Evolutionary conservation across 495 filamentous ascomycete species (phyloP).

Genomic region (Penicillium angulare): DNA sequence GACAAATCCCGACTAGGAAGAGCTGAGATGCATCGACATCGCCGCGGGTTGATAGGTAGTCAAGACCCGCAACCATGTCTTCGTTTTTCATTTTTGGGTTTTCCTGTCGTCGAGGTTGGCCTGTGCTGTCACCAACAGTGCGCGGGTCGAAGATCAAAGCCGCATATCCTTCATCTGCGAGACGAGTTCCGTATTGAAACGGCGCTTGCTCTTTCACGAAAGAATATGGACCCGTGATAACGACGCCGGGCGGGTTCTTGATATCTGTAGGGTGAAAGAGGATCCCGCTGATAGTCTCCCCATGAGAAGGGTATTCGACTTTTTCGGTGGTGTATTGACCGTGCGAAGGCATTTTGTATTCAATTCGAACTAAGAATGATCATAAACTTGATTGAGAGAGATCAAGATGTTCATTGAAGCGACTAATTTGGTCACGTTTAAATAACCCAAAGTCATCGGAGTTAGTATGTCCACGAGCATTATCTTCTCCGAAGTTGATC

Average conservation of each 20-base stretch:
- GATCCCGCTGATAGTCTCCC: slow-evolving; percentile 11
- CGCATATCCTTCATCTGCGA: slow-evolving; percentile 22
- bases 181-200: slow-evolving; percentile 21
- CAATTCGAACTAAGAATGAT: background rate
- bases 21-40: slow-evolving; percentile 16
- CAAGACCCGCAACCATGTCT: slow-evolving; percentile 19
- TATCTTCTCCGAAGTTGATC: background rate
- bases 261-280: slow-evolving; percentile 11
- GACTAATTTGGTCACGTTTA: background rate
- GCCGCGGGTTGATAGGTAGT: slow-evolving; percentile 15
- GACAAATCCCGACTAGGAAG: slow-evolving; percentile 22
- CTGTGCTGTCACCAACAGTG: slow-evolving; percentile 23
- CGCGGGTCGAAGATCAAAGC: slow-evolving; percentile 22
- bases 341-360: slow-evolving; percentile 20
- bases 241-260: slow-evolving; percentile 14
- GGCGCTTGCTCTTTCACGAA: slow-evolving; percentile 24
- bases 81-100: slow-evolving; percentile 24
- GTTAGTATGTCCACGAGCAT: slow-evolving; percentile 4
- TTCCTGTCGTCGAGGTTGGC: slow-evolving; percentile 19
- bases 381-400: background rate
- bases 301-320: slow-evolving; percentile 16
- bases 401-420: background rate
- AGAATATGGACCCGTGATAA: slow-evolving; percentile 19
- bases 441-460: slow-evolving; percentile 3
- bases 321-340: slow-evolving; percentile 22